Conservation (phyloP, 2,329 filamentous ascomycete species). For the Claviceps lovelessii region DNA sequence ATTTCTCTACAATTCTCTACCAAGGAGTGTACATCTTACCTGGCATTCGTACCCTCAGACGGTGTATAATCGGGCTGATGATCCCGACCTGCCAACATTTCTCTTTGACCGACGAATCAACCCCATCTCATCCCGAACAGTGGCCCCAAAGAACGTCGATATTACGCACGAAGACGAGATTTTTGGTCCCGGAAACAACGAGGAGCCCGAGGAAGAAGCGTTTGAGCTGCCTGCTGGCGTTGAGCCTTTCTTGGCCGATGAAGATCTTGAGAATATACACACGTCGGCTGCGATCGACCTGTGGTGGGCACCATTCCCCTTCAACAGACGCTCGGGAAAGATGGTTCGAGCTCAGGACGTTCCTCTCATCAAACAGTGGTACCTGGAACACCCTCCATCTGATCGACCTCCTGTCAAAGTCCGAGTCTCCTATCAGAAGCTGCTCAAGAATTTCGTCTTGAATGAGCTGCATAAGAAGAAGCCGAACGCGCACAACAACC, state of each 20-base stretch:
- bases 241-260: slow-evolving; percentile 79
- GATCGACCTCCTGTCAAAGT: slow-evolving; percentile 86
- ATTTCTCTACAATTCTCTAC: slow-evolving; percentile 90
- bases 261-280: slow-evolving; percentile 77
- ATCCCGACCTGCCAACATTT: slow-evolving; percentile 81
- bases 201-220: slow-evolving; percentile 61
- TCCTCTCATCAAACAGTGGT: slow-evolving; percentile 94
- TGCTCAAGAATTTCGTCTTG: slow-evolving; percentile 88
- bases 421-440: slow-evolving; percentile 93
- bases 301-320: slow-evolving; percentile 97
- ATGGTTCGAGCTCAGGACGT: slow-evolving; percentile 98
- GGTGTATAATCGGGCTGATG: slow-evolving; percentile 78
- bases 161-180: slow-evolving; percentile 87
- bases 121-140: slow-evolving; percentile 87
- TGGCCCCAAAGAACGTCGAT: slow-evolving; percentile 87
- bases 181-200: slow-evolving; percentile 66
- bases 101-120: slow-evolving; percentile 98
- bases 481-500: slow-evolving; percentile 89
- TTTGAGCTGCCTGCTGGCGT: slow-evolving; percentile 70
- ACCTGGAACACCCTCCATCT: slow-evolving; percentile 84
- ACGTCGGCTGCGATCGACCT: slow-evolving; percentile 83
- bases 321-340: slow-evolving; percentile 80
- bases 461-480: slow-evolving; percentile 95
- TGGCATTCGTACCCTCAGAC: slow-evolving; percentile 92
- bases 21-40: slow-evolving; percentile 79